These are phyloP conservation scores for Toxoplasma gondii DNA, from an alignment of 169 alveolate genomes.

Conservation along the genomic window DNA sequence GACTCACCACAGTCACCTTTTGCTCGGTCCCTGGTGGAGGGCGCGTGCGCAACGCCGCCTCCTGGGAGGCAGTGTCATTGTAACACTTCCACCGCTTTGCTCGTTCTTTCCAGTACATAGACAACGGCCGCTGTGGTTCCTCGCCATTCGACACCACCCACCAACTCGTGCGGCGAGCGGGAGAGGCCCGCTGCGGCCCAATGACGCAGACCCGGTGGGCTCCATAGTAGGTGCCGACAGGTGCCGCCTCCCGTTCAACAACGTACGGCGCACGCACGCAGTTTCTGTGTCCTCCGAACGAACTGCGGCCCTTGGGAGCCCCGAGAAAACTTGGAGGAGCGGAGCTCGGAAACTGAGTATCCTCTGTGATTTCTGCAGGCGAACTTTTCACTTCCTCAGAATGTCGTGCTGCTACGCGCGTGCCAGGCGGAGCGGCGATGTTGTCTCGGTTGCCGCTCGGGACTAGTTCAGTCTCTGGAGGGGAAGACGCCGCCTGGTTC, in stretches of 20 bases:
- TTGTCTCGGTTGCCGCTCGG: too few species aligned
- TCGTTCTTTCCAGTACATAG: neutral
- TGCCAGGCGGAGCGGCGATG: too few species aligned
- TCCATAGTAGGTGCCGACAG: neutral
- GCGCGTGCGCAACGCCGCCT: slow-evolving; percentile 9
- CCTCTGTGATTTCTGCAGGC: neutral
- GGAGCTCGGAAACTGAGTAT: neutral
- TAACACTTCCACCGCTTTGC: neutral
- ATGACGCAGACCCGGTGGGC: neutral
- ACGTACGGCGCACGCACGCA: neutral
- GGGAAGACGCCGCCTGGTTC: too few species aligned
- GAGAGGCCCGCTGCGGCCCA: neutral
- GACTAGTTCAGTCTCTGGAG: too few species aligned
- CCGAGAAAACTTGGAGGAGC: neutral
- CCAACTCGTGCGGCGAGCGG: slow-evolving; percentile 4
- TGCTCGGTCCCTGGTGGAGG: slow-evolving; percentile 9
- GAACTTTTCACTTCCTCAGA: neutral
- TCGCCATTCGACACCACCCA: neutral
- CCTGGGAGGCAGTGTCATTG: neutral
- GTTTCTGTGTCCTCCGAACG: neutral
- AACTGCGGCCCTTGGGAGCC: neutral
- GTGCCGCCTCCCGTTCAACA: neutral
- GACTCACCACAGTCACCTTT: neutral
- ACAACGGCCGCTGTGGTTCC: neutral
- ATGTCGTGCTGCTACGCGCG: neutral